Conservation (phyloP, 1,139 yeast species). For the Pichia sp. region DNA sequence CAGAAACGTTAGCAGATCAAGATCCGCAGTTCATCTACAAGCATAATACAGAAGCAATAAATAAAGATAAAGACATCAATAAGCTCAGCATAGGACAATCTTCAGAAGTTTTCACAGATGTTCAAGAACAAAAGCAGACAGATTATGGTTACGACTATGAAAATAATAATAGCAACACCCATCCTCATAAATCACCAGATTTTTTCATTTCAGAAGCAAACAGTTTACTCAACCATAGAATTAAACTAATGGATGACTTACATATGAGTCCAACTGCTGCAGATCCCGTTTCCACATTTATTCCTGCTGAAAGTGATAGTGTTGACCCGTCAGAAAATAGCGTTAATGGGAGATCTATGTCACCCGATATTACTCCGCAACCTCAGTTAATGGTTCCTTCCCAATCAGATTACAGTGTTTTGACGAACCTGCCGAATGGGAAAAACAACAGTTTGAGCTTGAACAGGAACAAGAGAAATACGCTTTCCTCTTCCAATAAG, state of each 20-base stretch:
- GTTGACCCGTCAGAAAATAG: not conserved
- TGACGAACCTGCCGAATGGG: not conserved
- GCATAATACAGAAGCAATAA: not conserved
- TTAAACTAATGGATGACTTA: constrained; percentile 13
- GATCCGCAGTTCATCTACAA: not conserved
- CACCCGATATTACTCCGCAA: not conserved
- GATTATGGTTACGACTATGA: too few relatives aligned
- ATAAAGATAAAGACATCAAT: not conserved
- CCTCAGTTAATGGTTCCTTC: constrained; percentile 1
- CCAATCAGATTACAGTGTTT: constrained; percentile 9
- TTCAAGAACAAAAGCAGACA: not conserved
- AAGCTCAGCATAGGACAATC: not conserved
- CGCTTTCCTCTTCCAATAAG: not conserved
- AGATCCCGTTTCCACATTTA: not conserved
- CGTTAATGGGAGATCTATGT: not conserved
- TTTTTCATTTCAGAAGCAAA: constrained; percentile 12
- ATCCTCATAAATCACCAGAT: not conserved
- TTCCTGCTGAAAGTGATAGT: not conserved
- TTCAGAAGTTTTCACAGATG: not conserved
- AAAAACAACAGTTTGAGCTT: not conserved
- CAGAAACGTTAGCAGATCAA: not conserved
- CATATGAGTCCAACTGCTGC: constrained; percentile 7
- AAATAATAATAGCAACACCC: not conserved
- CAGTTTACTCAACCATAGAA: constrained; percentile 13
- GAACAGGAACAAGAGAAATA: not conserved